Base-by-base conservation (phyloP, 371 early-diverging fungal species). In the Mortierella sp. region DNA sequence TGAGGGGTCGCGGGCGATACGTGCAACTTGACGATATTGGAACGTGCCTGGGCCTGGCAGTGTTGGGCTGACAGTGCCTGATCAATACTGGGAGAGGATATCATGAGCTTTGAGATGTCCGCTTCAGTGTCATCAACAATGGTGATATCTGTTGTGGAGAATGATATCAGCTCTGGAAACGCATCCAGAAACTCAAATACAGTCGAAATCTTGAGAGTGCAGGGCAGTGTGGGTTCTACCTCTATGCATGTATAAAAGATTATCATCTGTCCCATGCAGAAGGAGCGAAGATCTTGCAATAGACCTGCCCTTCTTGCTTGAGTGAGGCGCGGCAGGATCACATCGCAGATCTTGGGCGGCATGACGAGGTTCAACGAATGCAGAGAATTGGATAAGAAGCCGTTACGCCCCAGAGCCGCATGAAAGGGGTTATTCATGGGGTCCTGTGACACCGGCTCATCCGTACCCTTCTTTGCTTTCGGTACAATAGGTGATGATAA, bases 351-450 rank as follows among this genome's bases (percentile, higher is more conserved):
- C 19, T 28, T 47, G 0, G 58, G 54, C 12, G 47, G 47, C 14
- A 58, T 2, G 38, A 12, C 21, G 7, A 65, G 27, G 8, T 47
- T 47, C 10, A 65, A 43, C n/a, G 41, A 53, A 0, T 24, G 23
- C 12, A 58, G 48, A 13, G 39, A 58, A 27, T 58, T 54, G 54
- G 66, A 58, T 3, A 58, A 43, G 31, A 45, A 58, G 16, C 58
- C 59, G 16, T 53, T 58, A 3, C 27, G 23, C 1, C 46, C 27
- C 16, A 31, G 1, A 48, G 16, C 10, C 13, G 2, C 10, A 41
- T 41, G 34, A 4, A 23, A 42, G 18, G 41, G 34, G 14, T 31
- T 48, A 9, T 55, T 27, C 6, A 13, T 2, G 16, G 42, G 13
- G 2, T 27, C 28, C 38, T 23, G 34, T 31, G 30, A 5, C 14